These are phyloP conservation scores for Turritis glabra DNA, from an alignment of 345 rosid genomes.

Conservation along the genomic window DNA sequence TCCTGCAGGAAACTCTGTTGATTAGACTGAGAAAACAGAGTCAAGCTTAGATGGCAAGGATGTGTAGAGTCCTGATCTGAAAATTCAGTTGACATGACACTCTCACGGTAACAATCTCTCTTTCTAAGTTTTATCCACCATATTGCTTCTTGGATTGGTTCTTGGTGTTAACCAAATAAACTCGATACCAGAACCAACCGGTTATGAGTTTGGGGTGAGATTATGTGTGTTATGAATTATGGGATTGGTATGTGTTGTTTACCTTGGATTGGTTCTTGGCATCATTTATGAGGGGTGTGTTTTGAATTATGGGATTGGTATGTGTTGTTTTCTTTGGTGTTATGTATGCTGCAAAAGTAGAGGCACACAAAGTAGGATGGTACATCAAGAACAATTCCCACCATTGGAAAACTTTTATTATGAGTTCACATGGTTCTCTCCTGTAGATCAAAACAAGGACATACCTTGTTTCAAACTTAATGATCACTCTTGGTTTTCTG, in stretches of 20 bases:
- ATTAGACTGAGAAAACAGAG: slow-evolving; percentile 34
- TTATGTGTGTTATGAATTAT: neutral
- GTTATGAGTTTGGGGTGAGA: neutral
- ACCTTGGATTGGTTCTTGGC: neutral
- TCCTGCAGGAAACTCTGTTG: slow-evolving; percentile 35
- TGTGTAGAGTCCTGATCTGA: slow-evolving; percentile 7
- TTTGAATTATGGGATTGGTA: slow-evolving; percentile 29
- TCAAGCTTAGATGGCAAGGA: slow-evolving; percentile 34
- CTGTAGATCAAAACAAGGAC: slow-evolving; percentile 43
- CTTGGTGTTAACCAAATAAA: slow-evolving; percentile 6
- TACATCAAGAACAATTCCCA: slow-evolving; percentile 37
- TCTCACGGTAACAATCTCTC: slow-evolving; percentile 22
- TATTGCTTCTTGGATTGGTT: slow-evolving; percentile 1
- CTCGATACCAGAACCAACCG: slow-evolving; percentile 2
- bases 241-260: neutral
- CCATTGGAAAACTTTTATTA: slow-evolving; percentile 31
- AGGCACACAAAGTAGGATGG: slow-evolving; percentile 35
- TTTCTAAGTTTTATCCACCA: neutral
- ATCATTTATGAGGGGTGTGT: slow-evolving; percentile 24
- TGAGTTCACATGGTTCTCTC: slow-evolving; percentile 39
- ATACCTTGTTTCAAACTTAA: slow-evolving; percentile 37
- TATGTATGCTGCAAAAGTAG: slow-evolving; percentile 38
- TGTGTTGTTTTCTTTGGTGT: slow-evolving; percentile 30
- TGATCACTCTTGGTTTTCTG: slow-evolving; percentile 27
- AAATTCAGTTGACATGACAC: neutral